Evolutionary conservation across 768 basidiomycete species (phyloP).

Genomic region (Chalciporus chontae): DNA sequence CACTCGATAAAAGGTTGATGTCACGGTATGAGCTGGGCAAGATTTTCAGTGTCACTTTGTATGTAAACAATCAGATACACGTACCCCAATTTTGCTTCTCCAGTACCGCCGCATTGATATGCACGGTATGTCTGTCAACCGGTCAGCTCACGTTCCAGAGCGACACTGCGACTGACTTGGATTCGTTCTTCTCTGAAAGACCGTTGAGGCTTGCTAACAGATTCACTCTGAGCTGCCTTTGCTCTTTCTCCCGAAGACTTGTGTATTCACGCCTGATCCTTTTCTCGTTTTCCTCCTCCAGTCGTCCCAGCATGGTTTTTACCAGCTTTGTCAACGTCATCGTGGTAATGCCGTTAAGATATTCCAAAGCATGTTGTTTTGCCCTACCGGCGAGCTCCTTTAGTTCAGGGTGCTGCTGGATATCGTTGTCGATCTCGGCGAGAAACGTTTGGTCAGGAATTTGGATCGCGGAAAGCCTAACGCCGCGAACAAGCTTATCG

Average conservation of each 20-base stretch:
- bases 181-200: not conserved
- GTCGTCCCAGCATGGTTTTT: not conserved
- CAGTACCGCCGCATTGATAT: not conserved
- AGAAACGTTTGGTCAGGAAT: not conserved
- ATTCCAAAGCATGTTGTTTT: not conserved
- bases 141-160: not conserved
- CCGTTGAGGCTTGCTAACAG: not conserved
- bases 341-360: not conserved
- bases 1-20: not conserved
- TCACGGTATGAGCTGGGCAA: not conserved
- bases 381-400: not conserved
- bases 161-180: not conserved
- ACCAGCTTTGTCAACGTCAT: not conserved
- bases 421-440: not conserved
- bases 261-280: not conserved
- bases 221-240: not conserved
- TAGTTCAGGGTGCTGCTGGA: not conserved
- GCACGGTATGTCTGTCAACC: conserved; percentile 10
- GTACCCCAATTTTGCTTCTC: not conserved
- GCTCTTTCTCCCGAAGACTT: not conserved
- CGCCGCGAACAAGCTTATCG: not conserved
- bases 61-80: not conserved
- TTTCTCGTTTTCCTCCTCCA: conserved; percentile 2
- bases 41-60: not conserved
- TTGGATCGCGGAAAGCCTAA: not conserved